phyloP scores from a whole-genome alignment of 2,329 filamentous ascomycete genomes.

The Chaetothyriales sp. region DNA sequence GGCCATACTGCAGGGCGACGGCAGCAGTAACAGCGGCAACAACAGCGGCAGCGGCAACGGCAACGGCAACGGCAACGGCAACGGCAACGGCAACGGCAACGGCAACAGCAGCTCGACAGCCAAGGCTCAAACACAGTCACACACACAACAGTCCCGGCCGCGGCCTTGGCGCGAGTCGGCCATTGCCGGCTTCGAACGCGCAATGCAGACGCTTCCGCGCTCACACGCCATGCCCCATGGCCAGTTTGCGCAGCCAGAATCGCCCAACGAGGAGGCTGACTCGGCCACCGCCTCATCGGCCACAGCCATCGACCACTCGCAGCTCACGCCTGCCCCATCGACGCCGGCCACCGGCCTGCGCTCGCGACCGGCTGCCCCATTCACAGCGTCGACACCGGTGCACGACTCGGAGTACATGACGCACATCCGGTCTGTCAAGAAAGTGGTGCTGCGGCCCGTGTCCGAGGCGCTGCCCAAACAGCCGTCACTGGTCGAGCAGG shows the following conservation, averaged over 20 bases:
- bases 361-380: constrained; percentile 15
- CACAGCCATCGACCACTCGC: constrained; percentile 23
- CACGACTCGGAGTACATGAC: constrained; percentile 35
- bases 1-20: constrained; percentile 40
- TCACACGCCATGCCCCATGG: constrained; percentile 24
- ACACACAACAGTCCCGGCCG: constrained; percentile 1
- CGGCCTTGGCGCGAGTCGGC: constrained; percentile 7
- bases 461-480: constrained; percentile 59
- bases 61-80: too few relatives aligned
- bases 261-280: constrained; percentile 19
- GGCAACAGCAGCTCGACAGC: neutral
- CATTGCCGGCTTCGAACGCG: constrained; percentile 21
- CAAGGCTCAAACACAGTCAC: constrained; percentile 1
- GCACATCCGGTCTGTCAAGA: constrained; percentile 53
- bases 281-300: constrained; percentile 31
- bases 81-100: neutral
- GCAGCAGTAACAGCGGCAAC: neutral
- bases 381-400: constrained; percentile 5
- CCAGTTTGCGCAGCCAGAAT: constrained; percentile 24
- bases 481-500: constrained; percentile 49
- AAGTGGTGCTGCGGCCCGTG: constrained; percentile 51
- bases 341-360: constrained; percentile 18
- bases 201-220: constrained; percentile 25
- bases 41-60: neutral
- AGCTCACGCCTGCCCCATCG: constrained; percentile 6